phyloP scores from a whole-genome alignment of 2,329 filamentous ascomycete species.

The Graphium sp. region DNA sequence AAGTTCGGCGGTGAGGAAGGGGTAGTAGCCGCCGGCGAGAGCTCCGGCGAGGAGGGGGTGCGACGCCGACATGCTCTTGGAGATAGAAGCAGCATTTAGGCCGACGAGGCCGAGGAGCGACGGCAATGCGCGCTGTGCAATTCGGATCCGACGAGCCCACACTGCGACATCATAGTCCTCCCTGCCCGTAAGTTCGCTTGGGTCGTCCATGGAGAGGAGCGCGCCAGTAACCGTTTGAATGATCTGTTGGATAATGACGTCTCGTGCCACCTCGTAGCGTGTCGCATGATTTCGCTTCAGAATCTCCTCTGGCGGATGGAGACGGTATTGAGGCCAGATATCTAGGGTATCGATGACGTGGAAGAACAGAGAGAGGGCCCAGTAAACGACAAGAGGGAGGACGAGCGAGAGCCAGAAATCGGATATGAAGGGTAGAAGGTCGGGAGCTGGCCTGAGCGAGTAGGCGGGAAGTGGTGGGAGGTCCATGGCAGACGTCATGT shows the following conservation, averaged over 20 bases:
- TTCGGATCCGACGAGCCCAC: slow-evolving; percentile 70
- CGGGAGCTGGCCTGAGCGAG: slow-evolving; percentile 49
- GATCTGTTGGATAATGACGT: slow-evolving; percentile 82
- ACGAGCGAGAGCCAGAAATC: slow-evolving; percentile 68
- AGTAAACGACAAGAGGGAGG: slow-evolving; percentile 72
- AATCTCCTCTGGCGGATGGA: slow-evolving; percentile 90
- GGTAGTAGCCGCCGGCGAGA: slow-evolving; percentile 68
- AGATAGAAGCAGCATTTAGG: slow-evolving; percentile 58
- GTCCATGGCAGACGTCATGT: slow-evolving; percentile 33
- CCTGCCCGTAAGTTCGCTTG: slow-evolving; percentile 55
- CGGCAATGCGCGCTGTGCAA: slow-evolving; percentile 67
- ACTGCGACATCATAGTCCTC: slow-evolving; percentile 77
- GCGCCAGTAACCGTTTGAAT: slow-evolving; percentile 66
- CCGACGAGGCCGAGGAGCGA: slow-evolving; percentile 53
- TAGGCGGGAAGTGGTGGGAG: slow-evolving; percentile 81
- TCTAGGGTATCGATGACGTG: slow-evolving; percentile 76
- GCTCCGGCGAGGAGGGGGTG: slow-evolving; percentile 61
- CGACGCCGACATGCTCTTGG: slow-evolving; percentile 54
- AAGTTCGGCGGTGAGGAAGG: slow-evolving; percentile 45
- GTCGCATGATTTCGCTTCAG: slow-evolving; percentile 73
- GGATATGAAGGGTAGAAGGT: slow-evolving; percentile 60
- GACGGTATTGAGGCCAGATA: slow-evolving; percentile 74
- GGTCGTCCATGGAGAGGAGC: slow-evolving; percentile 54
- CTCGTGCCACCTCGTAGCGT: slow-evolving; percentile 70
- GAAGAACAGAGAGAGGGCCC: slow-evolving; percentile 71